A percentile compares a stretch with the other conserved stretches of the same genome.
Evolutionary conservation across 768 basidiomycete species (phyloP).

Genomic region (Pilatotrama ljubarskyi): DNA sequence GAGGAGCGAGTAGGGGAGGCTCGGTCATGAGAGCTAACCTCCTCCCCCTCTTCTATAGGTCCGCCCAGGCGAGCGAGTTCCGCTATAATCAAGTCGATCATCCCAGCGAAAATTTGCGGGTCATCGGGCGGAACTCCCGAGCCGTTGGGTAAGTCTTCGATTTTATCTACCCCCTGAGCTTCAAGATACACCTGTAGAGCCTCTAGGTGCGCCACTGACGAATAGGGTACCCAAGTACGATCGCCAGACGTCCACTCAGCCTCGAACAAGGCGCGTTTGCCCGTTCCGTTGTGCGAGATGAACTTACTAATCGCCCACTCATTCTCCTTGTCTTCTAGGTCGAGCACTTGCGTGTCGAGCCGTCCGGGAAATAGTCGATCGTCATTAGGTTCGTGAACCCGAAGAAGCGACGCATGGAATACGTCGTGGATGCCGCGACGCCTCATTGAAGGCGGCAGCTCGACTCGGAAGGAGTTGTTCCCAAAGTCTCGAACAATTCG

Average conservation of each 20-base stretch:
- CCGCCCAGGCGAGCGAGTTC: not conserved
- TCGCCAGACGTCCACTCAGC: conserved; percentile 38
- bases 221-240: conserved; percentile 35
- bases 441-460: conserved; percentile 32
- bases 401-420: conserved; percentile 39
- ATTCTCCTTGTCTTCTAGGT: conserved; percentile 22
- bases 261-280: conserved; percentile 31
- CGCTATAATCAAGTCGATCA: not conserved
- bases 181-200: conserved; percentile 28
- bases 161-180: conserved; percentile 19
- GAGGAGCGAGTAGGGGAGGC: not conserved
- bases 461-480: conserved; percentile 31
- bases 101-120: conserved; percentile 12
- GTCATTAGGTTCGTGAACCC: conserved; percentile 33
- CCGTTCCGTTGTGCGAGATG: conserved; percentile 28
- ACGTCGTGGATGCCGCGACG: conserved; percentile 32
- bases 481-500: conserved; percentile 24
- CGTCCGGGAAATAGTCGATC: conserved; percentile 39
- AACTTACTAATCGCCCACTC: conserved; percentile 34
- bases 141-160: not conserved
- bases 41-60: not conserved
- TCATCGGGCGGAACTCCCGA: not conserved
- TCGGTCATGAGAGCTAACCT: not conserved
- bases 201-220: conserved; percentile 23
- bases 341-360: conserved; percentile 24